These are phyloP conservation scores for Paralagenidium karlingii DNA, from an alignment of 352 stramenopile genomes.

Conservation along the genomic window DNA sequence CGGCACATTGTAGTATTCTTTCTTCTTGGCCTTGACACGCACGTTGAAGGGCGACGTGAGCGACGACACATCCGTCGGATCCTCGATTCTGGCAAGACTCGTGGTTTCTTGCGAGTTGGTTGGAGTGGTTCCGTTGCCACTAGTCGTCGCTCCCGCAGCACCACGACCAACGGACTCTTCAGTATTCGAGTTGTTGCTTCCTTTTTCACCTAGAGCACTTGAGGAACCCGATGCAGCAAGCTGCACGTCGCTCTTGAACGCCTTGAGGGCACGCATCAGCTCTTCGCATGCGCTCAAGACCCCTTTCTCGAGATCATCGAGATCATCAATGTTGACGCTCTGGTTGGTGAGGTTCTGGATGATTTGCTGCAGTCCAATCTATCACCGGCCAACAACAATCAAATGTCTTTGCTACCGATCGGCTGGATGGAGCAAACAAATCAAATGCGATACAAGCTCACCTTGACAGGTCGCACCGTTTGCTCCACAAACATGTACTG, in stretches of 20 bases:
- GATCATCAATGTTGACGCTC: constrained; percentile 58
- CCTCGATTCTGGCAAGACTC: constrained; percentile 3
- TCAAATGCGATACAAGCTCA: constrained; percentile 6
- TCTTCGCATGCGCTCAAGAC: constrained; percentile 54
- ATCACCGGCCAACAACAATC: neutral
- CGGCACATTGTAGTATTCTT: constrained; percentile 43
- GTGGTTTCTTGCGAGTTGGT: constrained; percentile 5
- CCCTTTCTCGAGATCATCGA: constrained; percentile 32
- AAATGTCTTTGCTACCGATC: neutral
- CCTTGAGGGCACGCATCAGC: constrained; percentile 29
- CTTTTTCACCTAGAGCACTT: neutral
- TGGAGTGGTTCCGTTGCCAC: neutral
- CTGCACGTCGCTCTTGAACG: neutral
- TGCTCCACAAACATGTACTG: constrained; percentile 79
- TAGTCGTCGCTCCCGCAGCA: neutral
- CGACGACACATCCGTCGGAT: constrained; percentile 13
- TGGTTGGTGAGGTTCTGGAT: constrained; percentile 62
- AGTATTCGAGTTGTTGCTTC: neutral
- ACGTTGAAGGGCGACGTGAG: constrained; percentile 74
- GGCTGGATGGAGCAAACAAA: no score
- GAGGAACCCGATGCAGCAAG: neutral
- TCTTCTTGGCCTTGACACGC: constrained; percentile 41
- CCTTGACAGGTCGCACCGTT: constrained; percentile 62
- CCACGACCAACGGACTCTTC: neutral
- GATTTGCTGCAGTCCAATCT: constrained; percentile 76